Conservation (phyloP, 176 grass and related monocot genomes). For the Pontederia paniculata region DNA sequence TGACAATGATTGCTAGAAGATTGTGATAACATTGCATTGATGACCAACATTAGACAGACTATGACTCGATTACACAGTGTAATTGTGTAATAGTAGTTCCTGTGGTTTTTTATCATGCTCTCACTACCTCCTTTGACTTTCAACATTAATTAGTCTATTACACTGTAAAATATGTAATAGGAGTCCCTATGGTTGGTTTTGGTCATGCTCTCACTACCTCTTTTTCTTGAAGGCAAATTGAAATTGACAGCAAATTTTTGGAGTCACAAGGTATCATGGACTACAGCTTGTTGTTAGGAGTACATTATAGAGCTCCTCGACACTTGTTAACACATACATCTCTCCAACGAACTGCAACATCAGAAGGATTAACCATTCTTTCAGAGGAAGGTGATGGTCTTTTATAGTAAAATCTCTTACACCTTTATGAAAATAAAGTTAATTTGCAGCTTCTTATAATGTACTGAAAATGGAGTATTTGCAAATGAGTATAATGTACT, state of each 20-base stretch:
- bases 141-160: no score
- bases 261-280: slow-evolving; percentile 83
- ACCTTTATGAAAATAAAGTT: neutral
- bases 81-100: no score
- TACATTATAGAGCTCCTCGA: slow-evolving; percentile 91
- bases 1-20: no score
- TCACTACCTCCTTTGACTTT: no score
- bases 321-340: slow-evolving; percentile 49
- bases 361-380: slow-evolving; percentile 65
- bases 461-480: neutral
- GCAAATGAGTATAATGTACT: neutral
- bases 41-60: no score
- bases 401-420: neutral
- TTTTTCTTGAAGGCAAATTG: slow-evolving; percentile 64
- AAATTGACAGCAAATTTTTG: slow-evolving; percentile 85
- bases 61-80: no score
- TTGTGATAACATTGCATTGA: no score
- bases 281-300: slow-evolving; percentile 93
- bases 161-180: no score
- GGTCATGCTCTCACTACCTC: no score
- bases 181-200: neutral
- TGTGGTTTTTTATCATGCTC: no score
- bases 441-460: neutral
- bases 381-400: slow-evolving; percentile 51
- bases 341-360: slow-evolving; percentile 29